These are phyloP conservation scores for Lactarius psammicola DNA, from an alignment of 768 basidiomycete genomes.

Conservation along the genomic window DNA sequence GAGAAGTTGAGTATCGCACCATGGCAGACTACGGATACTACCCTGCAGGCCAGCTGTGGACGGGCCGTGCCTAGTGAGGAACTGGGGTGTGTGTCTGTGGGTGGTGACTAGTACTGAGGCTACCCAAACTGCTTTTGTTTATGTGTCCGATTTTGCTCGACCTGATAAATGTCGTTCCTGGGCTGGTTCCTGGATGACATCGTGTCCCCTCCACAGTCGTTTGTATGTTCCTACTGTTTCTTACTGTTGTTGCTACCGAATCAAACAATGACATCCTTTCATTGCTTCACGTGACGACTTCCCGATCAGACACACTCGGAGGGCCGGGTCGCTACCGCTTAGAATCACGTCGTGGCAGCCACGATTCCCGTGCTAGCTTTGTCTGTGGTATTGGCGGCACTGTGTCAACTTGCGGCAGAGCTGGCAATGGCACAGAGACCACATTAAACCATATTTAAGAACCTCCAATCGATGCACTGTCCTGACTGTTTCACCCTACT, in stretches of 20 bases:
- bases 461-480: not conserved
- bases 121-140: not conserved
- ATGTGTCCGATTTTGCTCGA: not conserved
- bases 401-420: not conserved
- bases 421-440: conserved; percentile 2
- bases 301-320: conserved; percentile 4
- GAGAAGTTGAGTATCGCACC: conserved; percentile 17
- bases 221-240: not conserved
- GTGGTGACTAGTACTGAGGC: not conserved
- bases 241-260: not conserved
- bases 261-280: not conserved
- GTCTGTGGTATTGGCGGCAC: conserved; percentile 3
- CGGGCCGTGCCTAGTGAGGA: not conserved
- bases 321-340: not conserved
- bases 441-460: conserved; percentile 6
- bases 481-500: not conserved
- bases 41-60: not conserved
- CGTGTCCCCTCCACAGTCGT: not conserved
- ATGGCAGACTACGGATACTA: conserved; percentile 19
- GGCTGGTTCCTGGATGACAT: not conserved
- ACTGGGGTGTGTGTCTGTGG: not conserved
- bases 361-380: not conserved
- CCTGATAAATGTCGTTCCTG: not conserved
- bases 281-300: not conserved
- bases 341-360: not conserved